Base-by-base conservation (phyloP, 2,329 filamentous ascomycete genomes). In the Ophiostoma fasciatum region DNA sequence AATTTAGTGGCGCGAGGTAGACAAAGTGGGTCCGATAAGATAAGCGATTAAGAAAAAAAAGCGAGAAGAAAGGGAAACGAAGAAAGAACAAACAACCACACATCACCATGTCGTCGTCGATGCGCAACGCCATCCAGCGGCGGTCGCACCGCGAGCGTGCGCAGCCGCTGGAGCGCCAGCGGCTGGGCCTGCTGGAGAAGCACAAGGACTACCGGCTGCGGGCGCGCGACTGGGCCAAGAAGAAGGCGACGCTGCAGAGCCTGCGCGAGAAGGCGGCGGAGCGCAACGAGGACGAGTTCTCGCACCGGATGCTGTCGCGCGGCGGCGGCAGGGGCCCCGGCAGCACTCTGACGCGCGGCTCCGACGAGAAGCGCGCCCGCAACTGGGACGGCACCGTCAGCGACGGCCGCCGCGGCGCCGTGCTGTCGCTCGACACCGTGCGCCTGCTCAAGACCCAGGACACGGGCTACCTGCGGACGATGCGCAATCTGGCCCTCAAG, bases 131-230 rank as follows among this genome's bases (percentile, higher is more conserved):
- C 37, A 38, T 54, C 41, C 50, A 54, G 42, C 49, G 52, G 36
- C 51, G 52, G 52, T 79, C 84, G 47, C 88, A 96, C 60, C 74
- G 78, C 48, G 90, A 96, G 67, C 79, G 90, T 49, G 82, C 82
- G 25, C 90, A 96, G 57, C 82, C 87, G 28, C 59, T 74, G 44
- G 82, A 87, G 53, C 82, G 90, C 36, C 65, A 78, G 46, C 83
- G 83, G 63, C 84, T 85, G 60, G 90, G 90, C 45, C 71, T 96
- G 17, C 76, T 96, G 42, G 90, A 96, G 58, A 96, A 98, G 63
- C 82, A 90, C 68, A 94, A 94, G 43, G 45, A 47, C 38, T 47
- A 46, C 42, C 33, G 33, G 13, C 39, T 74, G 35, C 73, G 76
- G 42, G 72, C 75, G 19, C 62, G 66, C 46, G 75, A 80, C 52